Evolutionary conservation across 768 basidiomycete species (phyloP), one percentile per base, ranked within the genome.

Genomic region (Pleurotus citrinopileatus): DNA sequence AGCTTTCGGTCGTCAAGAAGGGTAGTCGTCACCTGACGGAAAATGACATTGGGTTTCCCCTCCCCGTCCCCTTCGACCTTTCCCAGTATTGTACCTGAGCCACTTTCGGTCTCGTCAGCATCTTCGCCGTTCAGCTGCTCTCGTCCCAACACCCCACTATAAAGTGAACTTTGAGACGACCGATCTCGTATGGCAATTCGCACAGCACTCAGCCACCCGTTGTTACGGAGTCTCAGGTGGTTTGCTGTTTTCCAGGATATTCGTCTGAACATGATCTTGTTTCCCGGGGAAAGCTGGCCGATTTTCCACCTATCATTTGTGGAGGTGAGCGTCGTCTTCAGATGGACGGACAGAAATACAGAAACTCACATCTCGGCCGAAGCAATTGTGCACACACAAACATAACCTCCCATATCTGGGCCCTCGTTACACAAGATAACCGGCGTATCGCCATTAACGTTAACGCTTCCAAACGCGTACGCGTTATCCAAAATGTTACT

Each of bases 371-470:
- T 60, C 15, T 85, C 82, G 0, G 70, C 73, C 2, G 75, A 69
- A 3, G 75, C 73, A 2, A 84, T 71, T 0, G 83, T 81, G 54
- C 79, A 82, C 17, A 77, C 50, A 59, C 82, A 85, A 10, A 84
- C 61, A 50, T 85, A 83, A 1, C 83, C 84, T 4, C 83, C 83
- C 76, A 82, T 82, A 63, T 82, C 81, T 0, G 83, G 83, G 0
- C 80, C 81, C 60, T 86, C 86, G 23, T 75, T 74, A 3, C 76
- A 75, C 47, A 86, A 66, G n/a, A 86, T 78, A 2, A 87, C 82
- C 0, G 87, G 85, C 0, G 83, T 86, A 61, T 88, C 86, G 1
- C 86, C 86, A 58, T 87, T 88, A 50, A 86, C 54, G 59, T 86
- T 86, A 55, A 86, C 59, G 1, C 77, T 70, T 4, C 82, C 83